Evolutionary conservation across 768 basidiomycete genomes (phyloP).

Genomic region (Psilocybe cubensis): DNA sequence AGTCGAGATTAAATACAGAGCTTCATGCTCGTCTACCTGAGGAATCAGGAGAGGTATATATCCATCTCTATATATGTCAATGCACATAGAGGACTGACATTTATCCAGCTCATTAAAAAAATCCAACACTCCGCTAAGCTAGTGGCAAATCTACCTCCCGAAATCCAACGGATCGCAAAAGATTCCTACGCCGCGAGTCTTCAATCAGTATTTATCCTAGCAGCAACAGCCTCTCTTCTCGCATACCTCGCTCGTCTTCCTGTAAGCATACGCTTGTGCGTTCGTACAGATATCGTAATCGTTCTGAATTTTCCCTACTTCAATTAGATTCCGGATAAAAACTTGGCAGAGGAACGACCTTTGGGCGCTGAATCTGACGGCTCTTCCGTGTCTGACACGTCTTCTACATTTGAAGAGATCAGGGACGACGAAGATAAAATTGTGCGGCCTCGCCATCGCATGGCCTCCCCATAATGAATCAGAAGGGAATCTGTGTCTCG

Average conservation of each 20-base stretch:
- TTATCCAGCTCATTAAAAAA: slow-evolving; percentile 54
- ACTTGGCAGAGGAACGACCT: slow-evolving; percentile 34
- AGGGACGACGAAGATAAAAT: slow-evolving; percentile 24
- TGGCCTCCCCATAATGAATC: slow-evolving; percentile 3
- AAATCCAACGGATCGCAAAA: slow-evolving; percentile 53
- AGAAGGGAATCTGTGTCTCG: too few species aligned
- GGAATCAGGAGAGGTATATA: slow-evolving; percentile 54
- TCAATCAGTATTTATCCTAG: slow-evolving; percentile 64
- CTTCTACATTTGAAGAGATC: slow-evolving; percentile 20
- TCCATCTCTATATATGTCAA: neutral
- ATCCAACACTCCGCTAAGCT: slow-evolving; percentile 67
- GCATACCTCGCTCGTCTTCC: slow-evolving; percentile 67
- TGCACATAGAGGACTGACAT: too few species aligned
- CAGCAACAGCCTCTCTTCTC: slow-evolving; percentile 55
- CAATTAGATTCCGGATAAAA: slow-evolving; percentile 43
- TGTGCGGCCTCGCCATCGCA: slow-evolving; percentile 18
- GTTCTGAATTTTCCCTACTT: neutral
- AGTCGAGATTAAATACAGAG: slow-evolving; percentile 56
- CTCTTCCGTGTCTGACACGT: slow-evolving; percentile 11
- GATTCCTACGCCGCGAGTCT: slow-evolving; percentile 66
- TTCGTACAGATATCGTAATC: neutral
- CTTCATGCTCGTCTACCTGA: slow-evolving; percentile 54
- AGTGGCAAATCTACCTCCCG: slow-evolving; percentile 54
- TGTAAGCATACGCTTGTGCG: slow-evolving; percentile 36
- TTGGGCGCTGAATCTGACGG: slow-evolving; percentile 10